Conservation (phyloP, 2,329 filamentous ascomycete genomes). For the Eurotiales sp. region DNA sequence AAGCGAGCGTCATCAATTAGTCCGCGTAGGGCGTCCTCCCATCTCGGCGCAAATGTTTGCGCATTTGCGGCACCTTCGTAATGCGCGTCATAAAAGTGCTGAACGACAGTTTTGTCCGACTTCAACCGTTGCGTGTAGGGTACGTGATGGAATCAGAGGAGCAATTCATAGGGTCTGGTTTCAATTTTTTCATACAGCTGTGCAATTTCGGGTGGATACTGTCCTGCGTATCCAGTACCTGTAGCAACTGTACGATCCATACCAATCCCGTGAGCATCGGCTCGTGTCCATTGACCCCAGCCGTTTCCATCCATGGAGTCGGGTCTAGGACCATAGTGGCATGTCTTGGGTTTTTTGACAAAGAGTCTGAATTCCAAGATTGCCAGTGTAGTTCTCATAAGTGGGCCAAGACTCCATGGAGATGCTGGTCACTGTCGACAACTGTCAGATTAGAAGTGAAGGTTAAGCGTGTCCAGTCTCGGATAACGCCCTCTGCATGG, state of each 20-base stretch:
- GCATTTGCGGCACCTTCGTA: constrained; percentile 58
- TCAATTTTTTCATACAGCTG: constrained; percentile 56
- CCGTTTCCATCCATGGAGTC: too few species aligned
- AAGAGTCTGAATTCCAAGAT: constrained; percentile 66
- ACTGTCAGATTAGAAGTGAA: constrained; percentile 56
- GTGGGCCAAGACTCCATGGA: constrained; percentile 67
- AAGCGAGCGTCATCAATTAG: constrained; percentile 60
- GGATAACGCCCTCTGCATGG: constrained; percentile 49
- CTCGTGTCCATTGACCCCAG: constrained; percentile 71
- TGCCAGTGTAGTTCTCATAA: constrained; percentile 68
- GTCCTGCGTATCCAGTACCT: constrained; percentile 62
- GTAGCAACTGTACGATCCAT: constrained; percentile 69
- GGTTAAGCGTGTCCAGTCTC: constrained; percentile 66
- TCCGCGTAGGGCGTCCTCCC: constrained; percentile 53
- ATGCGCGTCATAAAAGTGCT: constrained; percentile 63
- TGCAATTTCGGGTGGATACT: constrained; percentile 62
- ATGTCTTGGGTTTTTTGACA: constrained; percentile 62
- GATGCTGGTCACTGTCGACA: constrained; percentile 58
- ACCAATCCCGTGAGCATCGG: constrained; percentile 56
- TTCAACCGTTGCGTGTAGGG: constrained; percentile 61
- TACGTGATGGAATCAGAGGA: constrained; percentile 74
- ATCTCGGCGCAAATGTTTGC: constrained; percentile 53
- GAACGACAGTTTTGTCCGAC: constrained; percentile 63
- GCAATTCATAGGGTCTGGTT: constrained; percentile 63
- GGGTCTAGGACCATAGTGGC: constrained; percentile 66